Percentiles rank a stretch among this genome's conserved stretches.
Evolutionary conservation across 257 asterid species (phyloP).

Genomic region (Solanum corneliomulleri): DNA sequence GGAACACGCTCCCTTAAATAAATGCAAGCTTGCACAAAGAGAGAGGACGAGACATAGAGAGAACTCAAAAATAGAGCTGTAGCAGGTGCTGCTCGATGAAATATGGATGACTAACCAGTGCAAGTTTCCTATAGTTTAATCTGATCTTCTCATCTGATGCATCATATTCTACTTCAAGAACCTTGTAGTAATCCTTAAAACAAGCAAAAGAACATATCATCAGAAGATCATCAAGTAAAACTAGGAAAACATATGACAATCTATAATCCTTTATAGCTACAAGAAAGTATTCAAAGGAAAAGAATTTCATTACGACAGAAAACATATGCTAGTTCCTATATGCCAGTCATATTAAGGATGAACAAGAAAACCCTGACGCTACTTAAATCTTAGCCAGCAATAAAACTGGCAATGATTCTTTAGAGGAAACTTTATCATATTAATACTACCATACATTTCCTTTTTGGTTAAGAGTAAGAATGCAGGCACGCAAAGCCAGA

Average conservation of each 20-base stretch:
- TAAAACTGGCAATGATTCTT: neutral
- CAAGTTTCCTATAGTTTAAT: slow-evolving; percentile 49
- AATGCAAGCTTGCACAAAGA: neutral
- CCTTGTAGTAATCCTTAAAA: slow-evolving; percentile 53
- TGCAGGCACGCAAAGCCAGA: neutral
- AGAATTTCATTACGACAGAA: neutral
- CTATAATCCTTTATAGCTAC: neutral
- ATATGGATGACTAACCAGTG: slow-evolving; percentile 36
- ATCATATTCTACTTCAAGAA: slow-evolving; percentile 57
- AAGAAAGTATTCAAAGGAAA: neutral
- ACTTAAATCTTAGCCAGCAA: neutral
- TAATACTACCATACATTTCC: neutral
- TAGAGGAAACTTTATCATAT: neutral
- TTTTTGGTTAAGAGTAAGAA: neutral
- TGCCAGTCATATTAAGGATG: neutral
- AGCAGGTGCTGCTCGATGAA: neutral
- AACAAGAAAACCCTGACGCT: neutral
- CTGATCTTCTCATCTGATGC: slow-evolving; percentile 61
- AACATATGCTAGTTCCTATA: neutral
- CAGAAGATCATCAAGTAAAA: neutral
- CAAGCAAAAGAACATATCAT: neutral
- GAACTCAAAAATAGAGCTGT: slow-evolving; percentile 3
- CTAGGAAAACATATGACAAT: neutral
- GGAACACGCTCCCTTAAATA: neutral
- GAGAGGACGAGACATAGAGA: neutral